Base-by-base conservation (phyloP, 1,139 yeast genomes). In the Hemisphaericaspora xylofermentans region DNA sequence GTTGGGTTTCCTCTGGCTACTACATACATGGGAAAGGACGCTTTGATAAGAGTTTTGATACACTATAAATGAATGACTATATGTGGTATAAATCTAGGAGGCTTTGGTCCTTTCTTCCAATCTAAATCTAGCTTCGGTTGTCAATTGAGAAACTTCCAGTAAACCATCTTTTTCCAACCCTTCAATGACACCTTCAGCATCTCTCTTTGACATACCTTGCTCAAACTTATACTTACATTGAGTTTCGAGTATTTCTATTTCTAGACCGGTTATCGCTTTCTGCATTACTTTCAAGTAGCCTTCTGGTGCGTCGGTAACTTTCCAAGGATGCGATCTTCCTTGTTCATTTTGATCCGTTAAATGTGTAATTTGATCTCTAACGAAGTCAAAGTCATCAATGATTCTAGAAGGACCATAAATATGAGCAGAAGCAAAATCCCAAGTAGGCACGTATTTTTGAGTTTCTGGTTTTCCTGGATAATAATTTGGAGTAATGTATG, bases 341-440 rank as follows among this genome's bases (percentile, higher is more conserved):
- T 55, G 51, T 52, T 82, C 88, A 48, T 76, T 71, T 50, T 73
- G 76, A 46, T 66, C 59, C 2, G 82, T 73, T 39, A 82, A 61
- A 12, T 57, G 54, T 18, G 66, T 63, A 39, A 82, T 60, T 52
- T 78, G 83, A 2, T 57, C 46, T 41, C 74, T 56, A 4, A 80
- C 70, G 65, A 76, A 79, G 12, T 66, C 71, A 12, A 63, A 58
- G 45, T 76, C 80, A 38, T 68, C 74, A 15, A 77, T 57, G 9
- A 83, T 57, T 15, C 48, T 64, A 8, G 84, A 72, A 33, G 58
- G 70, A 3, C 88, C 88, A 42, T 76, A 65, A 32, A 77, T 68
- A 52, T 83, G 88, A 29, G 78, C 82, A 4, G 79, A 63, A 2
- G 79, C 81, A 61, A 78, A 83, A 57, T 79, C 83, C 89, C 88